Base-by-base conservation (phyloP, 768 basidiomycete species). In the Cytidiella melzeri region DNA sequence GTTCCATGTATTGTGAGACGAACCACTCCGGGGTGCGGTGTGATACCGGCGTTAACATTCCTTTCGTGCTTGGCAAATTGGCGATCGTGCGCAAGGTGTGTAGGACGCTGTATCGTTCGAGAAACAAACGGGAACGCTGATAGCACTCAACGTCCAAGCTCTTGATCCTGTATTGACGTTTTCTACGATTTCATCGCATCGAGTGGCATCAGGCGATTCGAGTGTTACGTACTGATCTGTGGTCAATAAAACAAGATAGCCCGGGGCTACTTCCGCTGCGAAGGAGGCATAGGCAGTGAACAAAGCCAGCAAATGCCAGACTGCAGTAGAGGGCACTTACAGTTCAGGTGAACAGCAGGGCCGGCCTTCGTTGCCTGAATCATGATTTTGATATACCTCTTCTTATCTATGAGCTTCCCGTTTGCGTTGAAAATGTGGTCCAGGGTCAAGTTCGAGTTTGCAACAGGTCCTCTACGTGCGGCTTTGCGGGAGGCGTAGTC, bases 401-500 rank as follows among this genome's bases (percentile, higher is more conserved):
- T 15, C 30, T 34, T 15, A 15, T 34, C 15, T 34, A 34, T 34
- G 30, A 34, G 30, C 30, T 15, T 34, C 15, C 30, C 30, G 15
- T 34, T 34, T 34, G 30, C 9, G 7, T 34, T 34, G 15, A 7
- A 34, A 34, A 34, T 34, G 15, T 34, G 30, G 30, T 7, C 30
- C 30, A 7, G 15, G 15, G 30, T 34, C 15, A 34, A 15, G 15
- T 34, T 34, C 30, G 30, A 34, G 7, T 7, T 7, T 15, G 30
- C 30, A 34, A 15, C 30, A 7, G 15, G 48, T 7, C 11, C 34
- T 6, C 6, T 12, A 5, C 36, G 6, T 25, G 13, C 42, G 12
- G 58, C 57, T 18, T 19, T 34, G 54, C 55, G 20, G 4, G 21
- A 43, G 39, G 65, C 63, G 13, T 51, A 41, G 40, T 73, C 70